Evolutionary conservation across 139 green algal genomes (phyloP), one percentile per base, ranked within the genome.

Genomic region (Pleodorina starrii): DNA sequence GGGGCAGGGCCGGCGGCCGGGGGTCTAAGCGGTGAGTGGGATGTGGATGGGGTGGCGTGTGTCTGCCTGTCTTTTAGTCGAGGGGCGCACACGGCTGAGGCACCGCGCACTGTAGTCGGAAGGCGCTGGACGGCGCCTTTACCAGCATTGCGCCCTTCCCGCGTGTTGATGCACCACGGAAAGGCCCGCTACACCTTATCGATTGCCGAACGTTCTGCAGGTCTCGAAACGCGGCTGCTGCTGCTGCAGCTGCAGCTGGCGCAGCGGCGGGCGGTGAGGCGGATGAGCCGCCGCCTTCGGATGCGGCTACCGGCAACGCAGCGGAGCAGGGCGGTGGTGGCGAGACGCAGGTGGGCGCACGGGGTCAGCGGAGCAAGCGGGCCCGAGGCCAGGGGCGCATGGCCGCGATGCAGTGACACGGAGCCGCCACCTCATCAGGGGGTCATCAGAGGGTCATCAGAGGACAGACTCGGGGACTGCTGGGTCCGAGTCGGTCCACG

Each of bases 351-450:
- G 9, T 44, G 7, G 76, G 32, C 11, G 76, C 48, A 46, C 36
- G 76, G 35, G 76, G 17, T 16, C 48, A 69, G 17, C 48, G 76
- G 32, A 48, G 32, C 50, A 84, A 84, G 50, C 76, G 76, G 25
- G 25, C 74, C 29, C 40, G 29, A 40, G 48, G 48, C 29, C 48
- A 84, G 48, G 48, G 76, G 32, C 76, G 76, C 10, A 84, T 68
- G 29, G 48, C 76, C 23, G 50, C 32, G 0, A 69, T 84, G 50
- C 76, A 84, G 11, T 69, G 48, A 43, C 35, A 66, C 54, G 54
- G 54, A n/a, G n/a, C n/a, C n/a, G n/a, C n/a, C n/a, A n/a, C n/a
- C n/a, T n/a, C n/a, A n/a, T n/a, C n/a, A n/a, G n/a, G n/a, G n/a
- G n/a, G n/a, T n/a, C n/a, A n/a, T n/a, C n/a, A n/a, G n/a, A n/a